Base-by-base conservation (phyloP, 2,329 filamentous ascomycete genomes). In the Metarhizium rileyi region DNA sequence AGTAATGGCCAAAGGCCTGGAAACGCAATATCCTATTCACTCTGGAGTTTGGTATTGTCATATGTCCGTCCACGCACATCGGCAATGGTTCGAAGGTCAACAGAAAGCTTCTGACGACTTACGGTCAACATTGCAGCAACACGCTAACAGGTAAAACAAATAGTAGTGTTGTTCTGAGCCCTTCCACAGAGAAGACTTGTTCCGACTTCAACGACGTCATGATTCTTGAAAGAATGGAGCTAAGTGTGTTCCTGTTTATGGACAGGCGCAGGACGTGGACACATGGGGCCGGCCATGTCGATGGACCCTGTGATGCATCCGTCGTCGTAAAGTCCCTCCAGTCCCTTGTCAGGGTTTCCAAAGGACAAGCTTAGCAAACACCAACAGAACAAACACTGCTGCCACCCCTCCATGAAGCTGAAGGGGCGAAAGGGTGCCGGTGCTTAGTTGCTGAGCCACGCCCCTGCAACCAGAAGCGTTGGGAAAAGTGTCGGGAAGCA, bases 161-260 rank as follows among this genome's bases (percentile, higher is more conserved):
- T 7, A 12, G 28, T 36, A 16, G 16, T 12, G 33, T 16, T 36
- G 9, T 42, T 42, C 10, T 18, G n/a, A 18, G 38, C 9, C 38
- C 25, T 23, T 47, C 4, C 30, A 23, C 14, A 41, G n/a, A 26
- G 16, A 38, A 20, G 9, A 2, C 18, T 20, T 5, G 16, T 38
- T n/a, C 40, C 28, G 48, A 18, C 16, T 35, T 36, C 23, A 47
- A 35, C 44, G 27, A 47, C 48, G 48, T 50, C 48, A 50, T 50
- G 20, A 33, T n/a, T 33, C 27, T 43, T n/a, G 2, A 33, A 22
- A 25, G 33, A 22, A 26, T 28, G 25, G 10, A 16, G 33, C 33
- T 18, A 18, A 9, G 47, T 30, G 23, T 4, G 10, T 35, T 22
- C 14, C n/a, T 44, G 14, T 44, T 35, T 16, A n/a, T n/a, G 41